Evolutionary conservation across 495 filamentous ascomycete genomes (phyloP), one percentile per base, ranked within the genome.

Genomic region (Penicillium soppii): DNA sequence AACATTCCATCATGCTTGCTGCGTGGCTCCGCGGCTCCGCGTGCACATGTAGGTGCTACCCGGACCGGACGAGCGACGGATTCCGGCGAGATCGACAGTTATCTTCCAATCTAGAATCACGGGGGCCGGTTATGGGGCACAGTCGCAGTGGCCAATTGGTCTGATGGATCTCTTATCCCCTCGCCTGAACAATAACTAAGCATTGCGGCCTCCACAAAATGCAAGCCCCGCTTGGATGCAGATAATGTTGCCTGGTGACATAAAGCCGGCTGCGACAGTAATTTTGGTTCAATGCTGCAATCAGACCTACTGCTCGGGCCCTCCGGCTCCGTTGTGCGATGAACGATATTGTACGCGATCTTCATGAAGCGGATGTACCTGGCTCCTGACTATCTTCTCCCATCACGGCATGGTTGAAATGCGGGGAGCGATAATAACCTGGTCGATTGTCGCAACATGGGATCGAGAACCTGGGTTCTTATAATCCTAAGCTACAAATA

Each of bases 11-110:
- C n/a, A n/a, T 21, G 17, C 5, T 43, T 30, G 17, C 9, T 46
- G 20, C n/a, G 8, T 13, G 0, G 20, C 19, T 38, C 17, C 8
- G 21, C n/a, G 30, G 15, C 9, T 6, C 19, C 1, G 7, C 2
- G 8, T 26, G 22, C 44, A 20, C 32, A n/a, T n/a, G n/a, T n/a
- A 47, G 22, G 15, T 29, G 37, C 41, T 17, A 30, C 36, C 17
- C 4, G 12, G 47, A 13, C 15, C 47, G 47, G 47, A 25, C n/a
- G 21, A 15, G 47, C 47, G 47, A 33, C 47, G 47, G 47, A 43
- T 50, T 50, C 47, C 47, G 47, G 47, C 5, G 33, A n/a, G 25
- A 40, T 33, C 47, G 47, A 42, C 47, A 13, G 7, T 33, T 25
- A 50, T 33, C 47, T 13, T 8, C 27, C 21, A 9, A 25, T 37